Conservation (phyloP, 306 rosid genomes). For the Begonia fuchsioides region DNA sequence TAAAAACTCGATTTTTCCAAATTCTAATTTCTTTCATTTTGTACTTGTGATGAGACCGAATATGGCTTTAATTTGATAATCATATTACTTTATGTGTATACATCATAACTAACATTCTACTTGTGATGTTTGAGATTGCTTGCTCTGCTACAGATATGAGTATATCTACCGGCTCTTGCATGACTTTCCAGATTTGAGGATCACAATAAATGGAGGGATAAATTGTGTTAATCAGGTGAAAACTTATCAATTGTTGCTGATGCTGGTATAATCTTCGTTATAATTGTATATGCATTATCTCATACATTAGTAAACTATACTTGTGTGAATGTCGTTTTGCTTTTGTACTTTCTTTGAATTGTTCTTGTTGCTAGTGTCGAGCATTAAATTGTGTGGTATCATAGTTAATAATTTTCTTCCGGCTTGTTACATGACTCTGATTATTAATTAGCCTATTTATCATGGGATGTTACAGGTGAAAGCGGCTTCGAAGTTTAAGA, state of each 20-base stretch:
- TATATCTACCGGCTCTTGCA: conserved; percentile 80
- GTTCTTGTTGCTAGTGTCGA: conserved; percentile 2
- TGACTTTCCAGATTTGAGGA: conserved; percentile 90
- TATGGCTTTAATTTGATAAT: not conserved
- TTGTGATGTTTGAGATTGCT: conserved; percentile 4
- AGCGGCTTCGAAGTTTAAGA: conserved; percentile 62
- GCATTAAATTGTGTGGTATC: not conserved
- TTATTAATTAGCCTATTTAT: conserved; percentile 7
- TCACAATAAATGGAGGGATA: conserved; percentile 95
- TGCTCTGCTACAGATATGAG: conserved; percentile 53
- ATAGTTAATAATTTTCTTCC: too few relatives aligned
- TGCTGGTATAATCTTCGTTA: too few relatives aligned
- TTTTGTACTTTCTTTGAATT: not conserved
- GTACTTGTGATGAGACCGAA: not conserved
- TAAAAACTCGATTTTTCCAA: too few relatives aligned
- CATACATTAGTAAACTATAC: too few relatives aligned
- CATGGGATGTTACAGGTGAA: conserved; percentile 33
- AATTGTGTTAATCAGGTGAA: conserved; percentile 69
- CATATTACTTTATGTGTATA: not conserved
- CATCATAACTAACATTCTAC: not conserved
- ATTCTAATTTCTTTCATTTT: too few relatives aligned
- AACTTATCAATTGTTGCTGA: conserved; percentile 6
- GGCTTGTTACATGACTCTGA: not conserved
- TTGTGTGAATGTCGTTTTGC: too few relatives aligned
- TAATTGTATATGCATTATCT: too few relatives aligned